phyloP scores from a whole-genome alignment of 345 rosid species.

The Rhizophora mangle region DNA sequence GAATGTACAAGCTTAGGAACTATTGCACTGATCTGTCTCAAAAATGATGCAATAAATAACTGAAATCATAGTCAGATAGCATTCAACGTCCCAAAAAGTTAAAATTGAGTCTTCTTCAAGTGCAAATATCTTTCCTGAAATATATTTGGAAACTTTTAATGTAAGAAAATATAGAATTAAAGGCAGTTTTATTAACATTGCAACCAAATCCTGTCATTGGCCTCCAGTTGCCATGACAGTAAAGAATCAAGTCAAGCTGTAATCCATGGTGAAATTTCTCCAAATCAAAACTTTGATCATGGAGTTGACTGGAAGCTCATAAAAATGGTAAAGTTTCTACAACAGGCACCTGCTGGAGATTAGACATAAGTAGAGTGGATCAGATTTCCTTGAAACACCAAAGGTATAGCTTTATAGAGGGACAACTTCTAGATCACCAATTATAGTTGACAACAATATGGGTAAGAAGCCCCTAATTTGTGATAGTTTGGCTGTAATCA shows the following conservation, averaged over 20 bases:
- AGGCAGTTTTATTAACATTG: conserved; percentile 44
- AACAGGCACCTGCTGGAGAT: background rate
- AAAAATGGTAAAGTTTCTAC: background rate
- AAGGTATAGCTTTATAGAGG: background rate
- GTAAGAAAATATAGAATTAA: conserved; percentile 3
- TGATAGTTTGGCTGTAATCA: background rate
- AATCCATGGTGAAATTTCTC: background rate
- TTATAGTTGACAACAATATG: background rate
- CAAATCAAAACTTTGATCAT: background rate
- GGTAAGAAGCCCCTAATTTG: background rate
- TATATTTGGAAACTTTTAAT: background rate
- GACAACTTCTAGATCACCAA: background rate
- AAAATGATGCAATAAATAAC: too few species aligned
- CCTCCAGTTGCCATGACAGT: background rate
- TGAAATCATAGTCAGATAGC: too few species aligned
- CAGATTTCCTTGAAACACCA: background rate
- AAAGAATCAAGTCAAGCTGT: background rate
- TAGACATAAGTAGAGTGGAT: background rate
- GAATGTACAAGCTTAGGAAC: background rate
- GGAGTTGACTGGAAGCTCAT: background rate
- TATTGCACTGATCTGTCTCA: too few species aligned
- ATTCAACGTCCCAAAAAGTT: background rate
- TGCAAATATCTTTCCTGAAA: conserved; percentile 1
- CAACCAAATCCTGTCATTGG: background rate
- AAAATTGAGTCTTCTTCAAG: background rate